Conservation (phyloP, 2,329 filamentous ascomycete genomes). For the Tolypocladium tundrense region DNA sequence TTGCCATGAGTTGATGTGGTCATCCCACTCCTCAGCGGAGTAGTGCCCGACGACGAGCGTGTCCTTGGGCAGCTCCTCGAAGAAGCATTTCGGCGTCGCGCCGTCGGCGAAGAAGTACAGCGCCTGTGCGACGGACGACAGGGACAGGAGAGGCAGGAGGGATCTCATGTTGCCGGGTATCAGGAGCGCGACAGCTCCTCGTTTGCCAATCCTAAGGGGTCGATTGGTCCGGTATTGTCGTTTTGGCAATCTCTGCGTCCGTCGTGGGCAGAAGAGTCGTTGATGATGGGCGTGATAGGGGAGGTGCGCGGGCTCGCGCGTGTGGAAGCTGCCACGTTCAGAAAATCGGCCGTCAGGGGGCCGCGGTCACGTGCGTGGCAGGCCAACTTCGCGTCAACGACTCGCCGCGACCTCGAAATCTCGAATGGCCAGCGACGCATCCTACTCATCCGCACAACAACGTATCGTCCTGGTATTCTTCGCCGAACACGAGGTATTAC, state of each 20-base stretch:
- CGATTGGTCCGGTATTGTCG: neutral
- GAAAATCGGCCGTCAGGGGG: conserved; percentile 25
- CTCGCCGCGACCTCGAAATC: neutral
- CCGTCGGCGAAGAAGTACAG: conserved; percentile 96
- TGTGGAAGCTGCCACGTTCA: conserved; percentile 43
- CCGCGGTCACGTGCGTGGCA: conserved; percentile 24
- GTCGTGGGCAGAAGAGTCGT: neutral
- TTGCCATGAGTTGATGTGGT: conserved; percentile 55
- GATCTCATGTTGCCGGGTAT: conserved; percentile 38
- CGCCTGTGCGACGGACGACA: conserved; percentile 60
- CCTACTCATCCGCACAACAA: neutral
- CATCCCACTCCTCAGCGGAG: conserved; percentile 74
- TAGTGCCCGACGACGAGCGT: conserved; percentile 93
- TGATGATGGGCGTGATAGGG: neutral
- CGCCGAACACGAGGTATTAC: neutral
- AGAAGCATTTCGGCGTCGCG: conserved; percentile 84
- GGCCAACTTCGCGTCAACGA: neutral
- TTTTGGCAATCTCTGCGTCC: neutral
- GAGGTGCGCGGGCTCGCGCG: neutral
- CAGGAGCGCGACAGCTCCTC: neutral
- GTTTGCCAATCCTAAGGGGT: neutral
- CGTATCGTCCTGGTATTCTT: neutral
- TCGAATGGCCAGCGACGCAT: neutral
- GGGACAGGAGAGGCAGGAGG: conserved; percentile 55
- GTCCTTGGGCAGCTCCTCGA: conserved; percentile 94